Conservation (phyloP, 345 rosid species). For the Eucalyptus fibrosa region DNA sequence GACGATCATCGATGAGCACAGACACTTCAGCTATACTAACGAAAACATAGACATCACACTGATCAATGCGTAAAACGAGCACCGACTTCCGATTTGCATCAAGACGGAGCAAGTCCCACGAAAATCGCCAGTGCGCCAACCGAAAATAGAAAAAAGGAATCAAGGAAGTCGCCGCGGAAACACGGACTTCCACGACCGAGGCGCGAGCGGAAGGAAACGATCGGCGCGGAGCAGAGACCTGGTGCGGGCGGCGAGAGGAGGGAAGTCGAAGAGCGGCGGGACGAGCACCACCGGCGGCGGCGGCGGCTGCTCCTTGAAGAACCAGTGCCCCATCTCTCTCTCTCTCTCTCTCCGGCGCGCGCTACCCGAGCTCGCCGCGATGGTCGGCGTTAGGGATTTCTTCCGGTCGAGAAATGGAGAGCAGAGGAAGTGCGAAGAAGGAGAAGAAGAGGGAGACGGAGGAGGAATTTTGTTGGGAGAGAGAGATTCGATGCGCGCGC, state of each 20-base stretch:
- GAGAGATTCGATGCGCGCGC: background rate
- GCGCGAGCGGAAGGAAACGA: background rate
- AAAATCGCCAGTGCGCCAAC: background rate
- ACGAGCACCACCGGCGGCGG: conserved; percentile 87
- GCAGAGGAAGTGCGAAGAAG: background rate
- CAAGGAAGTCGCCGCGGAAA: background rate
- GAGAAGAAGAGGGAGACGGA: background rate
- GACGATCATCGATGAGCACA: background rate
- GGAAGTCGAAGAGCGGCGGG: conserved; percentile 89
- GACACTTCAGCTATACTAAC: background rate
- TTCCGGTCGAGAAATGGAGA: background rate
- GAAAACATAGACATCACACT: background rate
- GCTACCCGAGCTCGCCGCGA: background rate
- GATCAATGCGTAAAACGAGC: background rate
- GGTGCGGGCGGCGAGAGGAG: conserved; percentile 82
- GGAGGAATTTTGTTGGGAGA: background rate
- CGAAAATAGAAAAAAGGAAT: background rate
- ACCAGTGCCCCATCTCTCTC: conserved; percentile 39
- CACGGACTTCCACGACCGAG: background rate
- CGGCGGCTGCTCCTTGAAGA: conserved; percentile 59
- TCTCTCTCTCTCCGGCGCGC: background rate
- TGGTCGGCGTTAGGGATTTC: background rate
- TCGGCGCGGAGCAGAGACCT: conserved; percentile 16
- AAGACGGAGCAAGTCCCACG: background rate
- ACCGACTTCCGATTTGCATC: background rate